Conservation (phyloP, 1,284 basidiomycete genomes). For the Melampsora abietis-canadensis region DNA sequence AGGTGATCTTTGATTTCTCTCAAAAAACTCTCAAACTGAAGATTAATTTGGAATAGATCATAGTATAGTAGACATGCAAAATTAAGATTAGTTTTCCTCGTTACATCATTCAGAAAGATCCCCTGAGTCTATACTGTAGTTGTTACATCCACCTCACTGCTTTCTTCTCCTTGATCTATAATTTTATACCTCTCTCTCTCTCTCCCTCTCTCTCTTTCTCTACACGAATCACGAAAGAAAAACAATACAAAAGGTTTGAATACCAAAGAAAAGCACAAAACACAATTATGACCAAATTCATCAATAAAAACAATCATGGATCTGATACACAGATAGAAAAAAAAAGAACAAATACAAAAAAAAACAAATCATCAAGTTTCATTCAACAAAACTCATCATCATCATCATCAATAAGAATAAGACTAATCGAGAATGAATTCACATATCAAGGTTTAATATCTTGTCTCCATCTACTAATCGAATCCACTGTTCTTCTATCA, state of each 20-base stretch:
- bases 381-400: no score
- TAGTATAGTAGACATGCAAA: no score
- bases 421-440: no score
- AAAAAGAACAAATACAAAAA: neutral
- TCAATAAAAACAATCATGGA: neutral
- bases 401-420: no score
- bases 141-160: neutral
- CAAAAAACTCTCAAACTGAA: no score
- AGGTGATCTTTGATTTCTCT: no score
- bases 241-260: neutral
- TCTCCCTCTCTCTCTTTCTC: neutral
- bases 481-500: slow-evolving; percentile 4
- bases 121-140: no score
- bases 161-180: no score
- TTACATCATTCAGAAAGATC: no score
- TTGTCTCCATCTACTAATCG: slow-evolving; percentile 21
- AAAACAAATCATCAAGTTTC: neutral
- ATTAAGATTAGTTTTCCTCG: no score
- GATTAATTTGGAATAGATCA: no score
- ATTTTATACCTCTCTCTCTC: no score
- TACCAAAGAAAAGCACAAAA: neutral
- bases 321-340: neutral
- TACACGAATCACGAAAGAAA: neutral
- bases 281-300: neutral
- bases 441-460: slow-evolving; percentile 8